Conservation (phyloP, 208 protist genomes). For the Borovskyia barvae region DNA sequence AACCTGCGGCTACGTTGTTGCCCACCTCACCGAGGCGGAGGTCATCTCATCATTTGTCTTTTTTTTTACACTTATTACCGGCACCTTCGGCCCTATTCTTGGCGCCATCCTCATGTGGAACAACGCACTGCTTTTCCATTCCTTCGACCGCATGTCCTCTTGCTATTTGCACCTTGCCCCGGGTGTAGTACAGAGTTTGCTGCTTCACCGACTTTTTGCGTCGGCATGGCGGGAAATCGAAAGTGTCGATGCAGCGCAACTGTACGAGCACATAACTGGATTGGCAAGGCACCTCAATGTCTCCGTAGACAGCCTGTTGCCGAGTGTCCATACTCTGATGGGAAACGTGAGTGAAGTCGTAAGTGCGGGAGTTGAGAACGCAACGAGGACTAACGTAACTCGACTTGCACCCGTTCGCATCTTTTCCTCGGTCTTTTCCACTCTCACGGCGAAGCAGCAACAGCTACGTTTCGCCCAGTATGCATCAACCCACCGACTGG, state of each 20-base stretch:
- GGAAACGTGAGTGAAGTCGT: conserved; percentile 5
- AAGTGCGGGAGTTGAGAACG: conserved; percentile 4
- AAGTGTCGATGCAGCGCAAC: conserved; percentile 31
- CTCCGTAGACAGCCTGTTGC: conserved; percentile 22
- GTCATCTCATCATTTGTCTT: conserved; percentile 44
- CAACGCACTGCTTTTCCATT: conserved; percentile 72
- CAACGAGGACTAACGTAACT: background rate
- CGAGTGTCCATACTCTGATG: conserved; percentile 16
- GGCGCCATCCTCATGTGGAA: conserved; percentile 67
- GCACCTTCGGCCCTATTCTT: conserved; percentile 60
- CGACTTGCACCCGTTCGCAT: conserved; percentile 7
- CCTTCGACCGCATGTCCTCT: conserved; percentile 67
- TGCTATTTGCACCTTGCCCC: conserved; percentile 67
- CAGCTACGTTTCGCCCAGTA: conserved; percentile 24
- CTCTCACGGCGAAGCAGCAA: conserved; percentile 16
- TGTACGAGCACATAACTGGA: conserved; percentile 24
- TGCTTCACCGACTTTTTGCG: conserved; percentile 55
- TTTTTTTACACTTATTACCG: conserved; percentile 55
- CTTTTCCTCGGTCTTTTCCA: conserved; percentile 8
- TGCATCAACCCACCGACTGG: conserved; percentile 24
- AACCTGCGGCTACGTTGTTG: conserved; percentile 39
- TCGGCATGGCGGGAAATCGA: conserved; percentile 38
- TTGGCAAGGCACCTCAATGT: conserved; percentile 19
- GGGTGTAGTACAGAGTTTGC: conserved; percentile 44
- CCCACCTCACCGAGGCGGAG: conserved; percentile 33